Conservation (phyloP, 2,329 filamentous ascomycete genomes). For the Exophiala bonariae region DNA sequence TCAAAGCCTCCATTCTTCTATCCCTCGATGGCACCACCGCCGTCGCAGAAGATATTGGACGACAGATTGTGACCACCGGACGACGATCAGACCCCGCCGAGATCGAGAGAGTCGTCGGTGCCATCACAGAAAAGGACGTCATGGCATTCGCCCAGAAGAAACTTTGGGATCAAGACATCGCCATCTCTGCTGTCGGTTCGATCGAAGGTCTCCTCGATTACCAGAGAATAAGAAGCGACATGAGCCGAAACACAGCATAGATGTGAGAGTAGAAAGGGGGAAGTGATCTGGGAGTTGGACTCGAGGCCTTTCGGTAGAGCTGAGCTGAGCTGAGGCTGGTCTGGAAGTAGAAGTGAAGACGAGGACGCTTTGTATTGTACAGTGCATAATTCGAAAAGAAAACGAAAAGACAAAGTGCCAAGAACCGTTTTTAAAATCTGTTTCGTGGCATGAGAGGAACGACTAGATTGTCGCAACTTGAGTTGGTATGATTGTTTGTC, state of each 20-base stretch:
- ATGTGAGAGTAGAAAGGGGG: too few species aligned
- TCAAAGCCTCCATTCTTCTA: conserved; percentile 96
- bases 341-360: conserved; percentile 1
- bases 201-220: conserved; percentile 75
- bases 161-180: conserved; percentile 96
- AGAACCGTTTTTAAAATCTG: too few species aligned
- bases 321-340: not conserved
- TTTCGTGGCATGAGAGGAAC: too few species aligned
- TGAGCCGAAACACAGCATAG: conserved; percentile 70
- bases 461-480: too few species aligned
- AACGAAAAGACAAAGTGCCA: conserved; percentile 4
- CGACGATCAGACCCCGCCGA: conserved; percentile 87
- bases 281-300: too few species aligned
- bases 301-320: not conserved
- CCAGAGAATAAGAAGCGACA: conserved; percentile 67
- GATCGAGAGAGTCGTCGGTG: conserved; percentile 87
- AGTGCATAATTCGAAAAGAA: conserved; percentile 20
- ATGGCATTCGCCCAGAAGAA: conserved; percentile 95
- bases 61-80: conserved; percentile 97
- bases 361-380: conserved; percentile 17
- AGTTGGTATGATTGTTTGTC: too few species aligned
- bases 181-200: conserved; percentile 86
- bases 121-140: conserved; percentile 91
- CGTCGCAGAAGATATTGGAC: conserved; percentile 96
- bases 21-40: conserved; percentile 97